A percentile compares a stretch with the other conserved stretches of the same genome.
phyloP scores from a whole-genome alignment of 345 rosid genomes.

The Eucalyptus erythrocorys region DNA sequence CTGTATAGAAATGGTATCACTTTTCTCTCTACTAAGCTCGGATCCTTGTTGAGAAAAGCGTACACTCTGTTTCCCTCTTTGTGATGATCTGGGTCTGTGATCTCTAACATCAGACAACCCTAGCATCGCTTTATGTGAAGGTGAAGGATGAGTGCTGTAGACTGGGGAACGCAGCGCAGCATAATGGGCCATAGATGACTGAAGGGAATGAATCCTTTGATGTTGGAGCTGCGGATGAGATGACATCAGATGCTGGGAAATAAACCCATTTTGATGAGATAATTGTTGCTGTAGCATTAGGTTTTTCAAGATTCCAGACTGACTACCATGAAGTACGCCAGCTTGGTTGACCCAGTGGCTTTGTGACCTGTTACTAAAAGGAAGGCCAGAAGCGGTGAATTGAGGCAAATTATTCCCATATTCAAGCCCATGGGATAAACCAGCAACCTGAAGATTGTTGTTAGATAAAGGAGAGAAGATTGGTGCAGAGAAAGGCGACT shows the following conservation, averaged over 20 bases:
- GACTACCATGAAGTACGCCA: conserved; percentile 63
- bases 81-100: conserved; percentile 60
- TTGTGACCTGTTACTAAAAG: conserved; percentile 58
- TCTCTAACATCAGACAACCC: conserved; percentile 54
- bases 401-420: conserved; percentile 58
- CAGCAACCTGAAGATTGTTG: conserved; percentile 39
- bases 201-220: conserved; percentile 40
- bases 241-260: conserved; percentile 46
- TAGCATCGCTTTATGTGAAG: conserved; percentile 30
- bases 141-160: conserved; percentile 41
- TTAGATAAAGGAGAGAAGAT: conserved; percentile 45
- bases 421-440: conserved; percentile 51
- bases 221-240: conserved; percentile 58
- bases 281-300: conserved; percentile 68
- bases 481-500: conserved; percentile 41
- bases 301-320: conserved; percentile 45
- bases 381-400: conserved; percentile 39
- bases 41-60: conserved; percentile 69
- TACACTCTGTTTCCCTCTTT: conserved; percentile 39
- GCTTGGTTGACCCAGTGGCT: conserved; percentile 74
- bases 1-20: conserved; percentile 57
- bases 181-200: conserved; percentile 62
- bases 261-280: conserved; percentile 53
- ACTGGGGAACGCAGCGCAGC: conserved; percentile 67
- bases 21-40: conserved; percentile 68